Base-by-base conservation (phyloP, 345 rosid species). In the Ceriops decandra region DNA sequence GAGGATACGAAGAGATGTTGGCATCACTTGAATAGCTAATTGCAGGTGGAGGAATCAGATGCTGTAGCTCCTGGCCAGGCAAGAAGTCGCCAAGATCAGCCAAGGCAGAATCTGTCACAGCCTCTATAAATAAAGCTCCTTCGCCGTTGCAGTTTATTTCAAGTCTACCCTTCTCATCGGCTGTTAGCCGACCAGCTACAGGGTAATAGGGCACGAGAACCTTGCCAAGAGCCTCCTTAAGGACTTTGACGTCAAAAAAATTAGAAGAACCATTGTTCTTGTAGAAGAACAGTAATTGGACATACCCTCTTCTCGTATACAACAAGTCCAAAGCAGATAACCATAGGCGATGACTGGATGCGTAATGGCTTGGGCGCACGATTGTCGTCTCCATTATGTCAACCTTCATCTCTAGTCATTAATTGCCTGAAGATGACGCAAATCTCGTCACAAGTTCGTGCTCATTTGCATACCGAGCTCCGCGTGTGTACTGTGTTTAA, bases 121-220 rank as follows among this genome's bases (percentile, higher is more conserved):
- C 76, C 42, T 66, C 72, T 1, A 26, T 13, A 22, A 66, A 53
- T 6, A 66, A 15, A 15, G 76, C 82, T 67, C 88, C 88, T 58
- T 76, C 81, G 17, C 68, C 84, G 52, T 70, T 85, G 30, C 88
- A 85, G 15, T 30, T 24, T 36, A 85, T 69, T 58, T 78, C 79
- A 56, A 73, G 51, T 68, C 83, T 78, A n/a, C 82, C 88, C 30
- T 59, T 70, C 42, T 70, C 67, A 71, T 81, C 79, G 4, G 51
- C 52, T 59, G 52, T 73, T 15, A 82, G 71, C 19, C 89, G 77
- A 30, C 89, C 86, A 16, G 85, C 89, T 1, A 52, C 72, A 5
- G 82, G 83, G 36, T 79, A 79, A 56, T 67, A 85, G 35, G 74
- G 77, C 47, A 81, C 85, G 35, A 85, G 79, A 60, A 77, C 79